Conservation (phyloP, 2,329 filamentous ascomycete species). For the Elsinoe perseae region DNA sequence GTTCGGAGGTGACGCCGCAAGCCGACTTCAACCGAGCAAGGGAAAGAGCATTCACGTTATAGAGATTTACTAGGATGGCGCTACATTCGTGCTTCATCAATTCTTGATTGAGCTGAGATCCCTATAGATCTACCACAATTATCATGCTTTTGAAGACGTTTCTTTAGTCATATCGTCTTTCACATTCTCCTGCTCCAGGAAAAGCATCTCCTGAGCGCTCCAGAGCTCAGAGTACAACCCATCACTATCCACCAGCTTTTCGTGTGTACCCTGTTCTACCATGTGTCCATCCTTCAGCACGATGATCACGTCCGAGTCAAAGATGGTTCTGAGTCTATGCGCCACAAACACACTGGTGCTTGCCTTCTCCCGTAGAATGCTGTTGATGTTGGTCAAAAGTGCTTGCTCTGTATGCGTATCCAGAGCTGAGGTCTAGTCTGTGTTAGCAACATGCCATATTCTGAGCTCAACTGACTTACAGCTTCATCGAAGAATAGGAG, state of each 20-base stretch:
- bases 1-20: background rate
- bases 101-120: too few relatives aligned
- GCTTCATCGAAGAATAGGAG: conserved; percentile 93
- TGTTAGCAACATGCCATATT: background rate
- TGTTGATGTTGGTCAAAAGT: conserved; percentile 85
- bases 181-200: conserved; percentile 22
- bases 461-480: conserved; percentile 33
- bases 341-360: conserved; percentile 93
- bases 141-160: background rate
- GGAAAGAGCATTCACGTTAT: background rate
- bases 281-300: conserved; percentile 77
- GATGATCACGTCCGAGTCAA: conserved; percentile 84
- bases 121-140: too few relatives aligned
- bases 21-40: background rate
- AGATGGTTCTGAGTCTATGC: conserved; percentile 85
- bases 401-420: conserved; percentile 92
- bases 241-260: conserved; percentile 67
- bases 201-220: conserved; percentile 49
- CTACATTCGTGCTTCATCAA: background rate
- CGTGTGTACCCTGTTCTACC: conserved; percentile 83
- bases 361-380: conserved; percentile 77
- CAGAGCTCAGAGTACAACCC: conserved; percentile 85
- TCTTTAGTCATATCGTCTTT: background rate
- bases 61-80: background rate
- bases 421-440: conserved; percentile 62